These are phyloP conservation scores for Parietaria judaica DNA, from an alignment of 306 rosid species.

Conservation along the genomic window DNA sequence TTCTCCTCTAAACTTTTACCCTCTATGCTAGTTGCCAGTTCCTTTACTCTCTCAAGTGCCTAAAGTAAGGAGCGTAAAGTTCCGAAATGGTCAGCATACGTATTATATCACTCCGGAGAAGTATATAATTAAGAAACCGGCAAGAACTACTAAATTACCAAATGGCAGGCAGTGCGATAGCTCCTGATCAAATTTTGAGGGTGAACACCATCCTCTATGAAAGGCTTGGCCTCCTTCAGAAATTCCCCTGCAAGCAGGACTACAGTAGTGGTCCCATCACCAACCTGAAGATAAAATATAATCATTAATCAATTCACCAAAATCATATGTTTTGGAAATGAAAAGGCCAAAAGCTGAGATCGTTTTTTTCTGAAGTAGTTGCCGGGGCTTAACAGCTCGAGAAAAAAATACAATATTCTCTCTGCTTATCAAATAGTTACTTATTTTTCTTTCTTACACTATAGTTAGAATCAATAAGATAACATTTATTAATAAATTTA, in stretches of 20 bases:
- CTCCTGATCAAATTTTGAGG: slow-evolving; percentile 85
- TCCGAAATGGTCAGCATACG: neutral
- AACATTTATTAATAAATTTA: too few species aligned
- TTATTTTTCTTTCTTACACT: too few species aligned
- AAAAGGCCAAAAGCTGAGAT: neutral
- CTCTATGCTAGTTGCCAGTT: slow-evolving; percentile 81
- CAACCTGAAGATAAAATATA: slow-evolving; percentile 51
- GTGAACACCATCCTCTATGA: slow-evolving; percentile 93
- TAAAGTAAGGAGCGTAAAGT: slow-evolving; percentile 12
- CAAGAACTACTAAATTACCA: slow-evolving; percentile 34
- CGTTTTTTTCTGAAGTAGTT: too few species aligned
- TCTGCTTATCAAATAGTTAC: too few species aligned
- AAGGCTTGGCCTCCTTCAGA: slow-evolving; percentile 91
- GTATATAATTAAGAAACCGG: neutral
- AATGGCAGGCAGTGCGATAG: slow-evolving; percentile 61
- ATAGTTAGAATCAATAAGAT: too few species aligned
- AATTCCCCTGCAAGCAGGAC: slow-evolving; percentile 96
- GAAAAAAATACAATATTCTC: neutral
- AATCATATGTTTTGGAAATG: neutral
- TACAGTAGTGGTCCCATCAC: slow-evolving; percentile 98
- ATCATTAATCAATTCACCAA: neutral
- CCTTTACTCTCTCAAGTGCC: slow-evolving; percentile 86
- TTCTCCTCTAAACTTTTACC: slow-evolving; percentile 93
- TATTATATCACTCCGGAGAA: neutral
- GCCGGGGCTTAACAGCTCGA: neutral